phyloP scores from a whole-genome alignment of 73 alveolate species.

The Paramecium octaurelia region DNA sequence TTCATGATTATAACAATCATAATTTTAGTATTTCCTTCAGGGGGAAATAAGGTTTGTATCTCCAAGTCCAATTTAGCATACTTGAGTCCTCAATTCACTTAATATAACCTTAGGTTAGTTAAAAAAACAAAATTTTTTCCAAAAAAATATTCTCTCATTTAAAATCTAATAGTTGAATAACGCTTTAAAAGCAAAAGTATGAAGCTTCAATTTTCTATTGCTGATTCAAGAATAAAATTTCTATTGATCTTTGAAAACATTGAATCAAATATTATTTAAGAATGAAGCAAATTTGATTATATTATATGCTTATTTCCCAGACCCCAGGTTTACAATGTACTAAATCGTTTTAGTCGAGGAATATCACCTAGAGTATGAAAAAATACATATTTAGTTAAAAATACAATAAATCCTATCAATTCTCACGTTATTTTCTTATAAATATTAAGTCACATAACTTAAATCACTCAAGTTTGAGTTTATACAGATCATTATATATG shows the following conservation, averaged over 20 bases:
- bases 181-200: no score
- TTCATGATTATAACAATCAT: not conserved
- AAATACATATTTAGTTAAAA: no score
- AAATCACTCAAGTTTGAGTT: no score
- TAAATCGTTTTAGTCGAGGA: no score
- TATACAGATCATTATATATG: no score
- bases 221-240: no score
- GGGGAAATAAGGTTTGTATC: not conserved
- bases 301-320: not conserved
- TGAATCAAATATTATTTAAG: no score
- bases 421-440: not conserved
- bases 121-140: not conserved
- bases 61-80: not conserved
- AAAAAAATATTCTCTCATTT: not conserved
- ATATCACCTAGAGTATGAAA: no score
- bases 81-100: not conserved
- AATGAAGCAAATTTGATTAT: not conserved
- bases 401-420: not conserved
- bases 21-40: not conserved
- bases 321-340: not conserved
- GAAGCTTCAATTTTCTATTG: not conserved
- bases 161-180: no score
- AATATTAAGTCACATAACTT: not conserved
- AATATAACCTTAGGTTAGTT: not conserved
- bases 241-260: not conserved